Evolutionary conservation across 2,329 filamentous ascomycete species (phyloP).

Genomic region (Ophiosphaerella herpotricha): DNA sequence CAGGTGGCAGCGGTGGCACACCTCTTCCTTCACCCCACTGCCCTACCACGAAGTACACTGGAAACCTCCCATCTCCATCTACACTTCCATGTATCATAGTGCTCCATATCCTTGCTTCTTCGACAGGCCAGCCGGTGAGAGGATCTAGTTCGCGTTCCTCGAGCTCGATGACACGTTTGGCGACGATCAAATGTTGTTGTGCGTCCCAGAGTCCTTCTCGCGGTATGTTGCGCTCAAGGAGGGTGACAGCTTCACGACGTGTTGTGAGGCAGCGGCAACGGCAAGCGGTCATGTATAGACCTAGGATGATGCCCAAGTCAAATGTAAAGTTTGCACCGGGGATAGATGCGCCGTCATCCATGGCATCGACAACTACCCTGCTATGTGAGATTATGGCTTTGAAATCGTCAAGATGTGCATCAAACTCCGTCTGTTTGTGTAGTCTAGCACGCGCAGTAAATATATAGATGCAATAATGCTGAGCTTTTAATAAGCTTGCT

Average conservation of each 20-base stretch:
- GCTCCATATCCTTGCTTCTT: slow-evolving; percentile 2
- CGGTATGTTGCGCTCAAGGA: slow-evolving; percentile 15
- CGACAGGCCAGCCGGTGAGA: slow-evolving; percentile 19
- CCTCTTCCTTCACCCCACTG: slow-evolving; percentile 15
- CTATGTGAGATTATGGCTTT: background rate
- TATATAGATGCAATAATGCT: background rate
- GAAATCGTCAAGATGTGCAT: background rate
- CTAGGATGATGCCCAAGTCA: slow-evolving; percentile 13
- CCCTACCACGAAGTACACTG: slow-evolving; percentile 12
- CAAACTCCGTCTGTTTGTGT: background rate
- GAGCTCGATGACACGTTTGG: slow-evolving; percentile 25
- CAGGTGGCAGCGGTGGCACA: slow-evolving; percentile 13
- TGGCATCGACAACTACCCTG: background rate
- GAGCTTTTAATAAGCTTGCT: background rate
- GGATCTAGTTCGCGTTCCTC: slow-evolving; percentile 25
- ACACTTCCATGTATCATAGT: slow-evolving; percentile 7
- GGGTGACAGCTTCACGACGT: slow-evolving; percentile 19
- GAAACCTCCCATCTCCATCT: slow-evolving; percentile 12
- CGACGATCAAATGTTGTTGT: slow-evolving; percentile 16
- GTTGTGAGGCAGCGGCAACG: slow-evolving; percentile 24
- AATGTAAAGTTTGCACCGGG: background rate
- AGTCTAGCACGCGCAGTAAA: background rate
- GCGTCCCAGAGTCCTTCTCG: slow-evolving; percentile 29
- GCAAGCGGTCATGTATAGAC: slow-evolving; percentile 14
- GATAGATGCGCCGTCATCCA: background rate